A percentile compares a stretch with the other conserved stretches of the same genome.
Evolutionary conservation across 345 rosid species (phyloP).

Genomic region (Eucalyptus tenuipes): DNA sequence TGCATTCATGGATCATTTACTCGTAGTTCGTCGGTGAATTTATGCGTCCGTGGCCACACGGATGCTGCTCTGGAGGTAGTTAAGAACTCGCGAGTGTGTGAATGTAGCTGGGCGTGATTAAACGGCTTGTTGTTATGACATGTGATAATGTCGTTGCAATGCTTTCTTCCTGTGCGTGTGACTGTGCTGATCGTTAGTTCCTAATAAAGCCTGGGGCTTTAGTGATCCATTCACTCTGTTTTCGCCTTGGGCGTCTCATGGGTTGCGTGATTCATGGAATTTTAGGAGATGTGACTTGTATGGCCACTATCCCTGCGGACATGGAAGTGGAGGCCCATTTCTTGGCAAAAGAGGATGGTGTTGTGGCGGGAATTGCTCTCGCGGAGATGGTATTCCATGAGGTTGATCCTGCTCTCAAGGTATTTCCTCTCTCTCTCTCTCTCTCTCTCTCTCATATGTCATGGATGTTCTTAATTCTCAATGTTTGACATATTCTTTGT

Average conservation of each 20-base stretch:
- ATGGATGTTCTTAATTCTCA: not conserved
- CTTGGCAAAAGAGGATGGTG: conserved; percentile 88
- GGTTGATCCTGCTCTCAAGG: conserved; percentile 84
- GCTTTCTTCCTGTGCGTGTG: not conserved
- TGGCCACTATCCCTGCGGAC: conserved; percentile 80
- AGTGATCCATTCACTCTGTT: not conserved
- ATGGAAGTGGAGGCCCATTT: conserved; percentile 90
- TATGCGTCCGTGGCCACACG: not conserved
- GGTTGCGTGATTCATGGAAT: not conserved
- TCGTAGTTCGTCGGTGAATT: not conserved
- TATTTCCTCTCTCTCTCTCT: not conserved
- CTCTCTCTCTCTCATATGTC: not conserved
- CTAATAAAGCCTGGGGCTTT: not conserved
- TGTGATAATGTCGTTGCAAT: not conserved
- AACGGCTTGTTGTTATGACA: not conserved
- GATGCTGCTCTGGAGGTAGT: not conserved
- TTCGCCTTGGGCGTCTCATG: not conserved
- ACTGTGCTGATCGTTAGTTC: not conserved
- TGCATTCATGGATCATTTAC: not conserved
- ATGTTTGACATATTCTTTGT: not conserved
- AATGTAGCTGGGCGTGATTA: not conserved
- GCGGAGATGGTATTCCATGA: conserved; percentile 81
- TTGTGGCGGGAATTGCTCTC: conserved; percentile 71
- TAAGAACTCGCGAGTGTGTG: not conserved
- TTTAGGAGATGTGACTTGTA: conserved; percentile 86